Evolutionary conservation across 2,329 filamentous ascomycete genomes (phyloP), one percentile per base, ranked within the genome.

Genomic region (Chaetomium olivaceum): DNA sequence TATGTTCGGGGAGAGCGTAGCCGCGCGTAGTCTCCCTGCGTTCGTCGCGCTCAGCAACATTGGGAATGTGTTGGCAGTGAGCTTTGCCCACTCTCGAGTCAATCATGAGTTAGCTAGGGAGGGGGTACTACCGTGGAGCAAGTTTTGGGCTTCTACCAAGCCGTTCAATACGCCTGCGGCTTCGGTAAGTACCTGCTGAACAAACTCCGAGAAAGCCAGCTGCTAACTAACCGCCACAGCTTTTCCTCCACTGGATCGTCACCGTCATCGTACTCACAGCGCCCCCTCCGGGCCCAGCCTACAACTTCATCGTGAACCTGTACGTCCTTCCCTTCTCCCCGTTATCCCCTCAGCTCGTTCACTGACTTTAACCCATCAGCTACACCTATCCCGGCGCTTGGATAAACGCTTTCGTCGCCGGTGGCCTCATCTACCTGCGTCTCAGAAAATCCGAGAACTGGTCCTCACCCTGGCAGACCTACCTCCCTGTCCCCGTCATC

Each of bases 81-180:
- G 82, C 62, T 89, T 88, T 69, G 81, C 85, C 0, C 84, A 88
- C 61, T 77, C 85, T 0, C 80, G 86, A 0, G 70, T 88, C 11
- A 88, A 86, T 69, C 86, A 88, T 68, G 89, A 91, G 74, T 79
- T 91, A 54, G 89, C 86, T 0, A 90, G 89, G 71, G 89, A 92
- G 71, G 88, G 88, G 0, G 78, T 91, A 5, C 72, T 91, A 16
- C 89, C 89, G 0, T 89, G 83, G 62, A 87, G 85, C 67, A 80
- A 81, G 2, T 85, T 91, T 73, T 91, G 87, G 86, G 89, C 89
- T 0, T 90, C 87, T 3, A 89, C 86, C 72, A 84, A 82, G 74
- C 89, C 89, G 0, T 89, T 87, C 68, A 85, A 87, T 62, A 83
- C 89, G 0, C 88, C 88, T 0, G 81, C 85, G 29, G 79, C 86